These are phyloP conservation scores for Prunus davidiana DNA, from an alignment of 306 rosid species.

Conservation along the genomic window DNA sequence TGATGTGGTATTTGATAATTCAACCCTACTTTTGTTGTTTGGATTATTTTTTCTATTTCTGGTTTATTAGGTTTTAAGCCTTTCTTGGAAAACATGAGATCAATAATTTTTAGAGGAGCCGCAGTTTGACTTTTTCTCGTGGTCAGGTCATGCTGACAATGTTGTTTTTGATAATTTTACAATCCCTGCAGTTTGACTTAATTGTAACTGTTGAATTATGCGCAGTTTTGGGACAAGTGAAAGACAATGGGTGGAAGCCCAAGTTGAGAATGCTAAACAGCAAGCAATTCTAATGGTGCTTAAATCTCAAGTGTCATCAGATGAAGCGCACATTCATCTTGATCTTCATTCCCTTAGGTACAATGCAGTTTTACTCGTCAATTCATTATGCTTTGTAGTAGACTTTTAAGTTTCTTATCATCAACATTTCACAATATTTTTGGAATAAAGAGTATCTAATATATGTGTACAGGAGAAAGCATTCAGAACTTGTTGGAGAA, in stretches of 20 bases:
- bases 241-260: slow-evolving; percentile 99
- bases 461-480: slow-evolving; percentile 73
- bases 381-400: slow-evolving; percentile 15
- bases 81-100: not conserved
- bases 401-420: slow-evolving; percentile 12
- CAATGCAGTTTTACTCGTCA: slow-evolving; percentile 13
- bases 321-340: slow-evolving; percentile 97
- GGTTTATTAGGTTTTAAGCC: not conserved
- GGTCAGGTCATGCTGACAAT: not conserved
- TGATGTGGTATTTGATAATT: not conserved
- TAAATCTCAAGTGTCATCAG: slow-evolving; percentile 86
- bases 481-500: slow-evolving; percentile 83
- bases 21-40: not conserved
- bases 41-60: not conserved
- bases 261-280: slow-evolving; percentile 95
- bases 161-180: not conserved
- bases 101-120: not conserved
- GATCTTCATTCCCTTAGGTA: slow-evolving; percentile 96
- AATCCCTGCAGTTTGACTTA: not conserved
- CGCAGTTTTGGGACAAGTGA: slow-evolving; percentile 97
- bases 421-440: not conserved
- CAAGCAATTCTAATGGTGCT: slow-evolving; percentile 83
- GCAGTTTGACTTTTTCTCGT: not conserved
- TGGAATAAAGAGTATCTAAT: slow-evolving; percentile 11
- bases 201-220: not conserved